These are phyloP conservation scores for Pycnococcus provasolii DNA, from an alignment of 139 green algal species.

Conservation along the genomic window DNA sequence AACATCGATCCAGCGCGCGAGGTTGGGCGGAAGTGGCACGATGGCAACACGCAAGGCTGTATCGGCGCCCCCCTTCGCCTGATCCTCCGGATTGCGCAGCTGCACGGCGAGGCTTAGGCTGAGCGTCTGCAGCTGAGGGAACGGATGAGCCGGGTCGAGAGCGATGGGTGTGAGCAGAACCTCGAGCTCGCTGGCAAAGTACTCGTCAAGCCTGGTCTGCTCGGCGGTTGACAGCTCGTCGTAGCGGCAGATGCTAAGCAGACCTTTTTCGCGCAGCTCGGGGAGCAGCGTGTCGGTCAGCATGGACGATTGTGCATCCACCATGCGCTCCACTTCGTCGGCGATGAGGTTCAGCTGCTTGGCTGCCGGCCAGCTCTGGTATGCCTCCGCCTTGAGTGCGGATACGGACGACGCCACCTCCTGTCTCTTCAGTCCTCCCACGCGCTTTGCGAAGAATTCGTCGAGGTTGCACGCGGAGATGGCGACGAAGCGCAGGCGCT, in stretches of 20 bases:
- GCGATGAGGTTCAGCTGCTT: conserved; percentile 40
- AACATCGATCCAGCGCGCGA: conserved; percentile 20
- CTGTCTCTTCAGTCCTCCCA: conserved; percentile 50
- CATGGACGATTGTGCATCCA: conserved; percentile 18
- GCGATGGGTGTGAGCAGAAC: conserved; percentile 43
- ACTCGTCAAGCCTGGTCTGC: conserved; percentile 13
- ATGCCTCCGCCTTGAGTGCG: too few species aligned
- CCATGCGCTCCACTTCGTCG: conserved; percentile 31
- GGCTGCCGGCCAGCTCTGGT: conserved; percentile 29
- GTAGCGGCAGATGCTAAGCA: conserved; percentile 23
- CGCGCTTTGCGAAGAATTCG: conserved; percentile 53
- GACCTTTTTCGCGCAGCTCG: conserved; percentile 22
- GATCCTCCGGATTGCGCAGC: conserved; percentile 23
- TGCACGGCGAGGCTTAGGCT: conserved; percentile 41
- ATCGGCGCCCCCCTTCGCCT: background rate
- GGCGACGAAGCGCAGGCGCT: conserved; percentile 45
- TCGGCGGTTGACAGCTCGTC: conserved; percentile 17
- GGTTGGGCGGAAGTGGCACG: conserved; percentile 24
- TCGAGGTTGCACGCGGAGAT: conserved; percentile 49
- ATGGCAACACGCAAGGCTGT: conserved; percentile 14
- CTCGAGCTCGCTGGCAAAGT: conserved; percentile 41
- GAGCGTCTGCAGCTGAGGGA: conserved; percentile 43
- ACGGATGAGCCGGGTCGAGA: conserved; percentile 48
- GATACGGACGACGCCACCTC: conserved; percentile 16
- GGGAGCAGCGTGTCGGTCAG: conserved; percentile 27